A percentile compares a stretch with the other conserved stretches of the same genome.
Evolutionary conservation across 805 yeast genomes (phyloP).

Genomic region (Wickerhamomyces chaumierensis): DNA sequence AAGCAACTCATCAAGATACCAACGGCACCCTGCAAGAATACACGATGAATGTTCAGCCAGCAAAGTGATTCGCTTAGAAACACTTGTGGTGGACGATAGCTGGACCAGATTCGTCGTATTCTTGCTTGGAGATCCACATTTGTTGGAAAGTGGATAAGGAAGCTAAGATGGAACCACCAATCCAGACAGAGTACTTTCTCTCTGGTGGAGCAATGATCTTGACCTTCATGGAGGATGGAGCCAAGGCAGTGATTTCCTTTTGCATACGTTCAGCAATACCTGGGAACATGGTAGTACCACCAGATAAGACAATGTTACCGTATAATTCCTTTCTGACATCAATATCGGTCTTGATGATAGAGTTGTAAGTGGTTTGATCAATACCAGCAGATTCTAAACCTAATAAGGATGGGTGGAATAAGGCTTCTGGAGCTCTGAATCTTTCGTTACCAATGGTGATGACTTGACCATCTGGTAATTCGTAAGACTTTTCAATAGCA

Average conservation of each 20-base stretch:
- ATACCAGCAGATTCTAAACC: constrained; percentile 96
- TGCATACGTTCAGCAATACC: constrained; percentile 99
- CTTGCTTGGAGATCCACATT: constrained; percentile 99
- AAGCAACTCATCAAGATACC: too few species aligned
- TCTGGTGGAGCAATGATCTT: constrained; percentile 99
- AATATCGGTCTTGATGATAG: constrained; percentile 95
- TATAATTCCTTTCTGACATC: constrained; percentile 98
- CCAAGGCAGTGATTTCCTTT: constrained; percentile 98
- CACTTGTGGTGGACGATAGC: constrained; percentile 70
- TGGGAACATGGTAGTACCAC: constrained; percentile 99
- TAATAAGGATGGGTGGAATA: constrained; percentile 94
- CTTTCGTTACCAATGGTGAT: constrained; percentile 99
- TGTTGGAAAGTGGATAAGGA: constrained; percentile 99
- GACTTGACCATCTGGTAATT: constrained; percentile 99
- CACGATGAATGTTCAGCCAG: background rate
- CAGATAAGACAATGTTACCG: constrained; percentile 99
- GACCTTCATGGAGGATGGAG: constrained; percentile 99
- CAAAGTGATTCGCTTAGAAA: constrained; percentile 25
- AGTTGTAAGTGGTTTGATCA: constrained; percentile 74
- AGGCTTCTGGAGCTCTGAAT: constrained; percentile 99
- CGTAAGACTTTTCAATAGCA: constrained; percentile 96
- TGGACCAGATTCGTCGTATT: constrained; percentile 99
- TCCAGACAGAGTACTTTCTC: constrained; percentile 99
- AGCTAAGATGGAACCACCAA: constrained; percentile 99
- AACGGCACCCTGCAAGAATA: background rate